Evolutionary conservation across 2,329 filamentous ascomycete genomes (phyloP).

Genomic region (Stemphylium beticola): DNA sequence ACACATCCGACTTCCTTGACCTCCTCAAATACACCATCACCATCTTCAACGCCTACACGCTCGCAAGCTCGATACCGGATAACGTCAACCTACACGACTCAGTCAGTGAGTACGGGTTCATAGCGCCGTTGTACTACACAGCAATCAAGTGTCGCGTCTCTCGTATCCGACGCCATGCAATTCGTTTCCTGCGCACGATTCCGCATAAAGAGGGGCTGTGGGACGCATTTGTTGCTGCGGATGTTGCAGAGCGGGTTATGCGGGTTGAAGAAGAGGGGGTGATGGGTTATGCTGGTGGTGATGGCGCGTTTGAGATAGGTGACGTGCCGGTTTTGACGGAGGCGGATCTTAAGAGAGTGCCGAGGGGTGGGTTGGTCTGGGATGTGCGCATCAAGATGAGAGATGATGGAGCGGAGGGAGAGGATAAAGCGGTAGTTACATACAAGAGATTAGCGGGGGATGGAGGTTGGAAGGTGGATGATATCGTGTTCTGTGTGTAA

Average conservation of each 20-base stretch:
- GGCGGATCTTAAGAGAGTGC: background rate
- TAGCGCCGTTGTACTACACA: slow-evolving; percentile 4
- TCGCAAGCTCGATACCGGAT: background rate
- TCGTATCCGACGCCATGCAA: slow-evolving; percentile 50
- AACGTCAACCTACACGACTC: slow-evolving; percentile 8
- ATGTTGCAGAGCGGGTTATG: slow-evolving; percentile 13
- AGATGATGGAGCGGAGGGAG: background rate
- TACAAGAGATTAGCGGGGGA: background rate
- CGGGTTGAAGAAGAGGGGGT: slow-evolving; percentile 2
- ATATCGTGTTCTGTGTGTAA: background rate
- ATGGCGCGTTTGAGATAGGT: background rate
- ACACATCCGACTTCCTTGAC: slow-evolving; percentile 15
- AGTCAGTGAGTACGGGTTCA: slow-evolving; percentile 25
- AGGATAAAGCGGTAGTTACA: background rate
- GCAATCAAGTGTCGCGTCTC: slow-evolving; percentile 57
- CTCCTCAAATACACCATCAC: slow-evolving; percentile 7
- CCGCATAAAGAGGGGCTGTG: slow-evolving; percentile 53
- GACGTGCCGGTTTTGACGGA: background rate
- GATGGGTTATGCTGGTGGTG: background rate
- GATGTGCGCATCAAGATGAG: background rate
- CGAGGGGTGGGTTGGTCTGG: background rate
- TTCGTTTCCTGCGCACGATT: slow-evolving; percentile 38
- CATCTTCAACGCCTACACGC: background rate
- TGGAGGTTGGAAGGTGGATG: background rate
- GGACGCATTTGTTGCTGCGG: slow-evolving; percentile 33